Evolutionary conservation across 306 rosid genomes (phyloP).

Genomic region (Sindora glabra): DNA sequence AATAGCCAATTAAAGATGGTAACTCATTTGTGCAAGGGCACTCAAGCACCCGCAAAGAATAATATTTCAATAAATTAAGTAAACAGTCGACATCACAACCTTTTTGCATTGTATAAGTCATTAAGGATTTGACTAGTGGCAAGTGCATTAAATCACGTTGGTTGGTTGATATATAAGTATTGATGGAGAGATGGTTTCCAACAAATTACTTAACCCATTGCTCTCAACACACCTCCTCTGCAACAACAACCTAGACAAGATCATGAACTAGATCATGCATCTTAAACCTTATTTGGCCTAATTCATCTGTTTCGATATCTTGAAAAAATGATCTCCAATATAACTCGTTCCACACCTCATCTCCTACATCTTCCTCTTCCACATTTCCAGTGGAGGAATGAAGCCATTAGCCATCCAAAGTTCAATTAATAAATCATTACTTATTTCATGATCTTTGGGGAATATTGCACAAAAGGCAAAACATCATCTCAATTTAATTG

Average conservation of each 20-base stretch:
- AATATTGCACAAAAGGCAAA: slow-evolving; percentile 16
- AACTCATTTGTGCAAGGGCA: too few species aligned
- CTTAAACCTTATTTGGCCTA: not conserved
- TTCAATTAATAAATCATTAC: not conserved
- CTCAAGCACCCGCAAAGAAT: too few species aligned
- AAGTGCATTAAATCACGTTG: too few species aligned
- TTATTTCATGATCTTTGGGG: not conserved
- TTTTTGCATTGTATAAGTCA: too few species aligned
- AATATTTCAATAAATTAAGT: too few species aligned
- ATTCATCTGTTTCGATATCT: not conserved
- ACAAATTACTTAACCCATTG: not conserved
- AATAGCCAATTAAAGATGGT: too few species aligned
- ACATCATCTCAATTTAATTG: not conserved
- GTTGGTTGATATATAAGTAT: too few species aligned
- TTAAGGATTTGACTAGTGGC: too few species aligned
- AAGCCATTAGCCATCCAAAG: slow-evolving; percentile 21
- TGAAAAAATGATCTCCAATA: slow-evolving; percentile 18
- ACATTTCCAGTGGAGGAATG: not conserved
- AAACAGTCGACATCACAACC: too few species aligned
- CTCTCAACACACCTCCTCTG: not conserved
- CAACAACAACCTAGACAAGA: slow-evolving; percentile 3
- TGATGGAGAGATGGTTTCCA: slow-evolving; percentile 1
- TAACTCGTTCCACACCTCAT: not conserved
- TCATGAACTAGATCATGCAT: slow-evolving; percentile 20
- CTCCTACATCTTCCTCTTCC: not conserved